phyloP scores from a whole-genome alignment of 345 rosid genomes.

The Aethionema arabicum region DNA sequence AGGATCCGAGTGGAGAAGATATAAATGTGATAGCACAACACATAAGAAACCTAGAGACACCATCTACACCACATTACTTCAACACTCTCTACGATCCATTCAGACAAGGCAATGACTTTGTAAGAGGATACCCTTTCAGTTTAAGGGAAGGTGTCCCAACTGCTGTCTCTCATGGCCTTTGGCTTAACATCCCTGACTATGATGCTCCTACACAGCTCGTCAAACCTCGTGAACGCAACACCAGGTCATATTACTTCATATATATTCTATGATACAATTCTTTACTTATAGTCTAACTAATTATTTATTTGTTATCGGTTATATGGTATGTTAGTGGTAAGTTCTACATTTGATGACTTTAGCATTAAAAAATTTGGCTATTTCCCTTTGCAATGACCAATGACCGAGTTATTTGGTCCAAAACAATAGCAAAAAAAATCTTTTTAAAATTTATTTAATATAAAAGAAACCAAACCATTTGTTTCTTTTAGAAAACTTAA shows the following conservation, averaged over 20 bases:
- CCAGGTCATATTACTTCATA: slow-evolving; percentile 45
- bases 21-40: slow-evolving; percentile 85
- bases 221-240: slow-evolving; percentile 81
- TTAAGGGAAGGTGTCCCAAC: slow-evolving; percentile 79
- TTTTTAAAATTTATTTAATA: no score
- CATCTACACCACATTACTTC: slow-evolving; percentile 78
- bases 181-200: slow-evolving; percentile 94
- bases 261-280: no score
- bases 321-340: no score
- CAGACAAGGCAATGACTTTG: slow-evolving; percentile 71
- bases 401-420: no score
- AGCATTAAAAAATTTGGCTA: no score
- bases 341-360: no score
- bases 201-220: slow-evolving; percentile 94
- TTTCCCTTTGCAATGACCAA: no score
- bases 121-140: slow-evolving; percentile 84
- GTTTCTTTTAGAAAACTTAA: no score
- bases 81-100: slow-evolving; percentile 54
- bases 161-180: slow-evolving; percentile 81
- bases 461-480: no score
- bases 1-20: slow-evolving; percentile 72
- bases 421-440: no score
- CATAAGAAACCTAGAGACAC: slow-evolving; percentile 63
- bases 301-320: no score
- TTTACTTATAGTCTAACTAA: no score